These are phyloP conservation scores for Malassezia arunalokei DNA, from an alignment of 1,284 basidiomycete species.

Conservation along the genomic window DNA sequence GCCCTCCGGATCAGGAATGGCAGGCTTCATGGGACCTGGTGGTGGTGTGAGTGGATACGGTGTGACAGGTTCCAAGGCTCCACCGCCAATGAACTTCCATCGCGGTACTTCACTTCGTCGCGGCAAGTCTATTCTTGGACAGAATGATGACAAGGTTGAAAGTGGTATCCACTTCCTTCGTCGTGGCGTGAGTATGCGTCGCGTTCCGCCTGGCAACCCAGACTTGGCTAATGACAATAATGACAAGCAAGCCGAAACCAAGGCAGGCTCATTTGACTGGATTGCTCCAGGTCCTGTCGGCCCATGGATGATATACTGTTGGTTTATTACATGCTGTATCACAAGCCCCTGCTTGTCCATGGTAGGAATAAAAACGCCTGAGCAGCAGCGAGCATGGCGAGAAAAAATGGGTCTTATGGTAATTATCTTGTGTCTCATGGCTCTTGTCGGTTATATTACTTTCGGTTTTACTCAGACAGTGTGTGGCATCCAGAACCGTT, in stretches of 20 bases:
- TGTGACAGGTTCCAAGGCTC: conserved; percentile 25
- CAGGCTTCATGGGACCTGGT: conserved; percentile 34
- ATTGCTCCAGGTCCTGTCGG: conserved; percentile 63
- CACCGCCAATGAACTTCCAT: conserved; percentile 20
- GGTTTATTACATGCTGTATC: conserved; percentile 69
- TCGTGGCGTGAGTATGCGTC: conserved; percentile 40
- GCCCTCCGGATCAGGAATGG: conserved; percentile 25
- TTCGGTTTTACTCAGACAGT: conserved; percentile 96
- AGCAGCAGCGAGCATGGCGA: conserved; percentile 89
- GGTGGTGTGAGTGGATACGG: conserved; percentile 44
- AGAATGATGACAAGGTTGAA: conserved; percentile 45
- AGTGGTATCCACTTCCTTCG: conserved; percentile 44
- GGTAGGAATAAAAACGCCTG: conserved; percentile 73
- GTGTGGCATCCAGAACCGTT: conserved; percentile 56
- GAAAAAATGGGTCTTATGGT: conserved; percentile 91
- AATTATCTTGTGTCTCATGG: conserved; percentile 72
- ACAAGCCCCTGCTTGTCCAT: conserved; percentile 53
- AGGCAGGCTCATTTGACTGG: conserved; percentile 12
- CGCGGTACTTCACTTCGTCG: conserved; percentile 30
- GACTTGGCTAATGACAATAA: conserved; percentile 28
- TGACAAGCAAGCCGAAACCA: conserved; percentile 10
- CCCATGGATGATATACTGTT: conserved; percentile 92
- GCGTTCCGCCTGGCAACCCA: conserved; percentile 22
- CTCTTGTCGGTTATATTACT: conserved; percentile 86
- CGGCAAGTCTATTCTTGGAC: conserved; percentile 42